phyloP scores from a whole-genome alignment of 2,329 filamentous ascomycete species.

The Penicillium hordei region DNA sequence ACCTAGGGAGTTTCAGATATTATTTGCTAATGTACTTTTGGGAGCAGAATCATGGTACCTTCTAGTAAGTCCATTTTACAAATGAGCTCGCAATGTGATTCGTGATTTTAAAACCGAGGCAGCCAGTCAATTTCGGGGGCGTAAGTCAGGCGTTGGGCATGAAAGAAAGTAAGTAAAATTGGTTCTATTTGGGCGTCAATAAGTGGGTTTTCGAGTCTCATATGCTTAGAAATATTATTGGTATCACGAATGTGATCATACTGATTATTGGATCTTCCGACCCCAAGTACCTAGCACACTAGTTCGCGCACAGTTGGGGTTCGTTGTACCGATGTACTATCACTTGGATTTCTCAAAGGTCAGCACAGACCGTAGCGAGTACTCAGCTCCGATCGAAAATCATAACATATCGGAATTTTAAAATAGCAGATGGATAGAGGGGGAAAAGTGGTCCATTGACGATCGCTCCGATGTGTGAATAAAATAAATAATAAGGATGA shows the following conservation, averaged over 20 bases:
- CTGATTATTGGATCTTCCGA: constrained; percentile 4
- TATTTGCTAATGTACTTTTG: constrained; percentile 3
- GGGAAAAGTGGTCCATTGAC: constrained; percentile 16
- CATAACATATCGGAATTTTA: neutral
- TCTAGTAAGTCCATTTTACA: neutral
- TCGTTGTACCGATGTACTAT: neutral
- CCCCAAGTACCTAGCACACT: neutral
- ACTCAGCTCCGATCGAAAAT: constrained; percentile 9
- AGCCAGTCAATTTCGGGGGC: constrained; percentile 14
- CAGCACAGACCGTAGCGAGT: constrained; percentile 7
- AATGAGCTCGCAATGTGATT: neutral
- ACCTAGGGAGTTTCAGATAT: constrained; percentile 5
- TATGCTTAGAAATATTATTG: neutral
- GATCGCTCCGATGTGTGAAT: constrained; percentile 10
- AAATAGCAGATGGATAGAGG: constrained; percentile 7
- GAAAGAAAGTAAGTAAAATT: constrained; percentile 18
- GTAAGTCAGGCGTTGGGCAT: constrained; percentile 24
- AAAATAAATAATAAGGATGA: constrained; percentile 11
- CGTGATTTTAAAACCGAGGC: neutral
- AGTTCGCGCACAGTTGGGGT: constrained; percentile 4
- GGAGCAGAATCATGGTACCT: neutral
- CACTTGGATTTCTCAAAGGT: neutral
- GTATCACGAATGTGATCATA: neutral
- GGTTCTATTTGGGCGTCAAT: constrained; percentile 18
- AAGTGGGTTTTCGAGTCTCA: constrained; percentile 11